Conservation (phyloP, 2,329 filamentous ascomycete genomes). For the Sarocladiaceae sp. region DNA sequence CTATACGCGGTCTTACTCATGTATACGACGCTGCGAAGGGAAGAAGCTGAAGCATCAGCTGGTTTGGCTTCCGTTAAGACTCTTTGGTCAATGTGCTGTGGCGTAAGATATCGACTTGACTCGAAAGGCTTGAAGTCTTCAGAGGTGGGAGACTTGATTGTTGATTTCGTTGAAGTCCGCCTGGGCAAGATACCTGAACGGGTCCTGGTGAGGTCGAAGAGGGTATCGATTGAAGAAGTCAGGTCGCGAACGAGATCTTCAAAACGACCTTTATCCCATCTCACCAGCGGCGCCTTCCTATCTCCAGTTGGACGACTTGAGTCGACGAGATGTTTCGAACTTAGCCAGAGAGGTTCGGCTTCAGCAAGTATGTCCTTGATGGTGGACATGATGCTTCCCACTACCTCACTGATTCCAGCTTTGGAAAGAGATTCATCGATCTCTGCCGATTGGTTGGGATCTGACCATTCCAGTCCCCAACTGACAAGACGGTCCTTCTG, state of each 20-base stretch:
- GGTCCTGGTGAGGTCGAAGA: slow-evolving; percentile 71
- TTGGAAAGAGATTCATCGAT: slow-evolving; percentile 69
- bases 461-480: slow-evolving; percentile 80
- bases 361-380: slow-evolving; percentile 78
- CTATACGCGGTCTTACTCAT: slow-evolving; percentile 48
- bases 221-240: slow-evolving; percentile 72
- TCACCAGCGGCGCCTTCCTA: slow-evolving; percentile 51
- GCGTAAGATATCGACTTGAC: slow-evolving; percentile 57
- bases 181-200: slow-evolving; percentile 39
- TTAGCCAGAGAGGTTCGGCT: slow-evolving; percentile 67
- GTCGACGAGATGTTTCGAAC: slow-evolving; percentile 44
- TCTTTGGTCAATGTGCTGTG: slow-evolving; percentile 53
- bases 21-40: slow-evolving; percentile 42
- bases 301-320: slow-evolving; percentile 41
- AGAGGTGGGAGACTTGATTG: slow-evolving; percentile 30
- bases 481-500: slow-evolving; percentile 75
- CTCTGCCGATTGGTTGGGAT: slow-evolving; percentile 60
- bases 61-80: slow-evolving; percentile 47
- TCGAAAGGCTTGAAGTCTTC: slow-evolving; percentile 51
- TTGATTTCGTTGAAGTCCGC: slow-evolving; percentile 24
- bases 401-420: slow-evolving; percentile 71
- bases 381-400: slow-evolving; percentile 73
- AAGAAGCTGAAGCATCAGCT: slow-evolving; percentile 24
- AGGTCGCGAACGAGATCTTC: slow-evolving; percentile 71
- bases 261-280: slow-evolving; percentile 69